Evolutionary conservation across 768 basidiomycete genomes (phyloP).

Genomic region (Dentipellis sp.): DNA sequence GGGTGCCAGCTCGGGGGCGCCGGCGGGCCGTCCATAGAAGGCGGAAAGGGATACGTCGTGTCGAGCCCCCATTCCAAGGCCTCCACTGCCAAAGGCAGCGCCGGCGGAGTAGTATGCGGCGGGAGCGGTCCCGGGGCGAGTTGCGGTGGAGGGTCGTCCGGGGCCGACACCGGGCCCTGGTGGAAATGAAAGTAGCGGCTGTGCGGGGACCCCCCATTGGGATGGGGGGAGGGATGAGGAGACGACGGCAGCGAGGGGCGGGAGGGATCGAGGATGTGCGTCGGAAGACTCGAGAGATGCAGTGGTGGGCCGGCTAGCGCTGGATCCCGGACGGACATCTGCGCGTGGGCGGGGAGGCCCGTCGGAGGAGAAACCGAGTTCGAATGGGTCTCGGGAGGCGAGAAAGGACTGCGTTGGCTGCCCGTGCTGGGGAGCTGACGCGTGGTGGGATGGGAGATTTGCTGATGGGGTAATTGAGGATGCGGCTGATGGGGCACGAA

Average conservation of each 20-base stretch:
- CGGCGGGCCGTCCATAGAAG: conserved; percentile 3
- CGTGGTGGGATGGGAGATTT: conserved; percentile 16
- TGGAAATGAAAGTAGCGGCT: conserved; percentile 49
- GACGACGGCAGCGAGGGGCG: conserved; percentile 70
- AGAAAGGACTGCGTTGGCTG: conserved; percentile 58
- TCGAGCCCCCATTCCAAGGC: conserved; percentile 36
- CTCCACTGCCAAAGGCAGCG: conserved; percentile 33
- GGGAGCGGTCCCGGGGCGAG: conserved; percentile 65
- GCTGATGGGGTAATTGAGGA: conserved; percentile 27
- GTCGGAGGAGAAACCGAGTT: conserved; percentile 32
- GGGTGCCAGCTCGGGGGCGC: conserved; percentile 5
- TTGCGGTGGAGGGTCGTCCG: conserved; percentile 48
- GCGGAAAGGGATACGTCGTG: conserved; percentile 5
- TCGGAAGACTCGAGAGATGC: conserved; percentile 33
- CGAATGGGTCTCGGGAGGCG: conserved; percentile 40
- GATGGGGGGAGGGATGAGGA: conserved; percentile 45
- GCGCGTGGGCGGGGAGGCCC: conserved; percentile 18
- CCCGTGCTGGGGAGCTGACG: conserved; percentile 19
- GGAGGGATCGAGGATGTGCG: conserved; percentile 43
- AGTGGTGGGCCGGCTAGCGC: conserved; percentile 44
- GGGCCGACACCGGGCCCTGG: conserved; percentile 40
- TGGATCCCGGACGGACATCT: conserved; percentile 37
- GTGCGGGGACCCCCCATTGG: conserved; percentile 21
- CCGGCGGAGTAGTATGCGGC: conserved; percentile 45
- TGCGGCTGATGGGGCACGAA: conserved; percentile 52